Base-by-base conservation (phyloP, 2,329 filamentous ascomycete genomes). In the Penicillium vulpinum region DNA sequence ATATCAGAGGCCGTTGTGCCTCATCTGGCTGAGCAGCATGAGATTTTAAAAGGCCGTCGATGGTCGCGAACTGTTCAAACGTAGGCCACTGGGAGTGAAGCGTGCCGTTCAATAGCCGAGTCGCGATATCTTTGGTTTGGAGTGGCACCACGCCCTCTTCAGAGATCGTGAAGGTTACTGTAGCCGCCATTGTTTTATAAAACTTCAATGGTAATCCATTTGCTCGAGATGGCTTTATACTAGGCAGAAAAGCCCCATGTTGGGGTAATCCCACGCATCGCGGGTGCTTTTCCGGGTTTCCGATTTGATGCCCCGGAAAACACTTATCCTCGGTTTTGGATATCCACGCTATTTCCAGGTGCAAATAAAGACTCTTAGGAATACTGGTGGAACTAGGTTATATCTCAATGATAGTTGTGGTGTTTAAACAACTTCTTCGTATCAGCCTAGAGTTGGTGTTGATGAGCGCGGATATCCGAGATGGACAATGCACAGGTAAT, bases 51-150 rank as follows among this genome's bases (percentile, higher is more conserved):
- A 66, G 46, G 11, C 63, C 62, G 47, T 66, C 62, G 28, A 66
- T 62, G 4, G 64, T 66, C 43, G 48, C 50, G 24, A 65, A 66
- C 8, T 58, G 40, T 31, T 65, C 63, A 18, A 63, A 41, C 2
- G 58, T 44, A 10, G 64, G 62, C 54, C 63, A 65, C 11, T 54
- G 48, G 5, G 64, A 62, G 24, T 66, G 64, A 18, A 66, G 62
- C 13, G 63, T 64, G 15, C 64, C 64, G 21, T 66, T 64, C 8
- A 66, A 39, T 6, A 66, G 46, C 5, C 62, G 64, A 22, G 56
- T 56, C 5, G 63, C 60, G 15, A 66, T 61, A 28, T 66, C 64
- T 33, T 57, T 38, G n/a, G 49, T 58, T 22, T 56, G 55, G 11
- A 52, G 52, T 39, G 61, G 43, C 40, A 52, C 31, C n/a, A 44